Evolutionary conservation across 805 yeast species (phyloP), one percentile per base, ranked within the genome.

Genomic region (Debaryomyces hansenii): DNA sequence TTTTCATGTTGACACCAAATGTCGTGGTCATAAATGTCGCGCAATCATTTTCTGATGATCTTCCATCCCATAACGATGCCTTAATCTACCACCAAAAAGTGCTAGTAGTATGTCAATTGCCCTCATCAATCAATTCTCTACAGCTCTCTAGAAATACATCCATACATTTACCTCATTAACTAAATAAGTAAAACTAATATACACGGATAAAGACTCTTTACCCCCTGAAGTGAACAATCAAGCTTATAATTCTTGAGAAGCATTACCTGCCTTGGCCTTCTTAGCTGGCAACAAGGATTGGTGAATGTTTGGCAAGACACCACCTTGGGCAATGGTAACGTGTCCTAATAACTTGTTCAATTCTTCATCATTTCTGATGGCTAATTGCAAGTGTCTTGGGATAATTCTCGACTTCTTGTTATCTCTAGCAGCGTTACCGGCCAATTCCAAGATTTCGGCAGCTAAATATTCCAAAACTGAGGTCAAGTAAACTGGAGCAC

Each of bases 371-470:
- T 91, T 92, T 83, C 98, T 89, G 82, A 91, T 91, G 74, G 98
- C 98, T 64, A 91, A 83, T 78, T 91, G 97, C 77, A 91, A 84
- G 77, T 91, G 97, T 83, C 97, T 92, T 79, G 98, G 98, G 64
- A 90, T 90, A 64, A 91, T 91, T 86, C 98, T 91, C 67, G 97
- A 85, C 84, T 92, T 94, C 84, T 92, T 92, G 91, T 89, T 90
- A 77, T 92, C 97, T 82, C 96, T 88, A 53, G 98, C 97, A 62
- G 97, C 98, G 78, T 90, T 90, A 81, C 97, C 97, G 54, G 97
- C 97, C 75, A 90, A 85, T 80, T 92, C 98, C 66, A 92, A 84
- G 59, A 92, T 90, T 84, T 92, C 98, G 60, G 97, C 97, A 69
- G 97, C 91, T 71, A 92, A 83, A 74, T 92, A 92, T 78, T 92